These are phyloP conservation scores for Leccinum arenicola DNA, from an alignment of 768 basidiomycete species.

Conservation along the genomic window DNA sequence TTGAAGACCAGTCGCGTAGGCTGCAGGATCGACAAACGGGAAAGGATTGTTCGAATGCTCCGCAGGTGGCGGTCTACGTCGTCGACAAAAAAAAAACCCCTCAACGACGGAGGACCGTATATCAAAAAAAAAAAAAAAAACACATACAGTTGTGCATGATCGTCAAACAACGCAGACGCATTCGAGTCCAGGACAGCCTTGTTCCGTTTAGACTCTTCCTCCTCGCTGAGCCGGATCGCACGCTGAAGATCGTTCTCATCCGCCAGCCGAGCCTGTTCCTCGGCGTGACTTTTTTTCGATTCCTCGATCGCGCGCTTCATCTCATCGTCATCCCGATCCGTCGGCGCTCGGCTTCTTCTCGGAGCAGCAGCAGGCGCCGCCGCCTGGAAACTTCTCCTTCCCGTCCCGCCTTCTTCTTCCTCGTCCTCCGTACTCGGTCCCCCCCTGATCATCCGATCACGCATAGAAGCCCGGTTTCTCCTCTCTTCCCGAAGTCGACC, in stretches of 20 bases:
- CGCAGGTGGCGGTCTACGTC: constrained; percentile 30
- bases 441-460: constrained; percentile 87
- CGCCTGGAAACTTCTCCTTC: constrained; percentile 5
- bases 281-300: constrained; percentile 70
- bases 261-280: constrained; percentile 57
- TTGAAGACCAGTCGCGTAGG: constrained; percentile 55
- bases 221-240: constrained; percentile 83
- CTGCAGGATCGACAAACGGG: constrained; percentile 58
- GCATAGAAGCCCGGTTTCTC: constrained; percentile 82
- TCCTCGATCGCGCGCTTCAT: constrained; percentile 84
- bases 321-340: constrained; percentile 76
- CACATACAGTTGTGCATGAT: constrained; percentile 75
- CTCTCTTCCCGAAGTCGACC: constrained; percentile 82
- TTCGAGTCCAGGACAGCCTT: constrained; percentile 73
- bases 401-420: constrained; percentile 12
- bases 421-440: constrained; percentile 38
- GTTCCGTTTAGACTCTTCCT: constrained; percentile 81
- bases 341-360: constrained; percentile 11
- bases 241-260: constrained; percentile 84
- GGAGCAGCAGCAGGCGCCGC: constrained; percentile 5
- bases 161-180: constrained; percentile 78
- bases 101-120: constrained; percentile 2
- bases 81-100: background rate
- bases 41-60: constrained; percentile 50
- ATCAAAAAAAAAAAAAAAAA: constrained; percentile 17